These are phyloP conservation scores for Agaricales sp. DNA, from an alignment of 1,284 basidiomycete genomes.

Conservation along the genomic window DNA sequence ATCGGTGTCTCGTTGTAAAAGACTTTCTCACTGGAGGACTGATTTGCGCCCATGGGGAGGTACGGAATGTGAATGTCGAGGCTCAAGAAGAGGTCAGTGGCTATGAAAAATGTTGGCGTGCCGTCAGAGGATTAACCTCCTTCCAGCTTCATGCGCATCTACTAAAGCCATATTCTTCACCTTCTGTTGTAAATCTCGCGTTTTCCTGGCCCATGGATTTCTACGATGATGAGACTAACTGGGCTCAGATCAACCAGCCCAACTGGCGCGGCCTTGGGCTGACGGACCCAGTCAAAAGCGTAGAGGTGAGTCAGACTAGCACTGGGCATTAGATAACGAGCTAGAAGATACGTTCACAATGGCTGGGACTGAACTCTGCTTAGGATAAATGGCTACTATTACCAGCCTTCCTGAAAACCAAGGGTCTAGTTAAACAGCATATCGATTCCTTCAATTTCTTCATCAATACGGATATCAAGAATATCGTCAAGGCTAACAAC, in stretches of 20 bases:
- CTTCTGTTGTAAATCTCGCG: background rate
- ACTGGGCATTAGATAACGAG: no score
- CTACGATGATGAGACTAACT: constrained; percentile 36
- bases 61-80: background rate
- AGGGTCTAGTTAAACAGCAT: constrained; percentile 98
- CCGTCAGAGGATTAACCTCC: no score
- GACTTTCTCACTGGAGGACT: constrained; percentile 54
- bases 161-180: no score
- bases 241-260: constrained; percentile 46
- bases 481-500: constrained; percentile 90
- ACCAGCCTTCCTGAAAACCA: constrained; percentile 92
- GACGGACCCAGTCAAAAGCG: constrained; percentile 68
- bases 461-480: constrained; percentile 94
- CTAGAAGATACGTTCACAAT: no score
- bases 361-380: constrained; percentile 6
- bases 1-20: constrained; percentile 55
- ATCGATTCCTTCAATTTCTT: constrained; percentile 99
- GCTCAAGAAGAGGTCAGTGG: no score
- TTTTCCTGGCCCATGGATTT: background rate
- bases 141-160: constrained; percentile 9
- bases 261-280: constrained; percentile 66
- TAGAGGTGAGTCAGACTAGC: constrained; percentile 44
- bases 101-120: background rate
- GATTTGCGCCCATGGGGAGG: constrained; percentile 48
- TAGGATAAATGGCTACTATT: constrained; percentile 97